These are phyloP conservation scores for Phytophthora pluvialis DNA, from an alignment of 352 stramenopile genomes.

Conservation along the genomic window DNA sequence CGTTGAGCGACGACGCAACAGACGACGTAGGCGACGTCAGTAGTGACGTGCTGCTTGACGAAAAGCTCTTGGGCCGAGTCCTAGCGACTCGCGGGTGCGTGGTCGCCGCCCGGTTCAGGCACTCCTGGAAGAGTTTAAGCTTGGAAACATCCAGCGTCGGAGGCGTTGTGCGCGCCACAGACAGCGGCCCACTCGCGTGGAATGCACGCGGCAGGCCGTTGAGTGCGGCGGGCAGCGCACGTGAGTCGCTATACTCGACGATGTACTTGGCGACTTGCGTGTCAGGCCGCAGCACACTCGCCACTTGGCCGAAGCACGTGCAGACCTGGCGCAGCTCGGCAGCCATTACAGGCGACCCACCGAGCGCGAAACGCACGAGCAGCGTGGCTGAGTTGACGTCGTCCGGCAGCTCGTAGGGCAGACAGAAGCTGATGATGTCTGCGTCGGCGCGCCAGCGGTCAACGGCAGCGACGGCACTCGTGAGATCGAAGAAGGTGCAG, in stretches of 20 bases:
- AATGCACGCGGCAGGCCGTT: constrained; percentile 39
- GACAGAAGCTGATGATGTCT: constrained; percentile 61
- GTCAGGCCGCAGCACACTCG: constrained; percentile 71
- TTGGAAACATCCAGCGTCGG: constrained; percentile 67
- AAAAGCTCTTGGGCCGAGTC: constrained; percentile 65
- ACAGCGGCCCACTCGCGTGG: constrained; percentile 46
- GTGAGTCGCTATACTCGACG: constrained; percentile 80
- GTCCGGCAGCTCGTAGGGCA: constrained; percentile 73
- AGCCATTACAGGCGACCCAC: constrained; percentile 26
- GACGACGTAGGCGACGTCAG: constrained; percentile 75
- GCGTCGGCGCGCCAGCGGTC: constrained; percentile 53
- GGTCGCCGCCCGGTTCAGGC: constrained; percentile 33
- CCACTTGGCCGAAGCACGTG: constrained; percentile 71
- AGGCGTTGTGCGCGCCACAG: constrained; percentile 52
- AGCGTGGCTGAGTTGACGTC: constrained; percentile 72
- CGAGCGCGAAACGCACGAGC: constrained; percentile 44
- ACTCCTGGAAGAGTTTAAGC: constrained; percentile 70
- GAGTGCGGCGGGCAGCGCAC: constrained; percentile 54
- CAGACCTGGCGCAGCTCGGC: constrained; percentile 73
- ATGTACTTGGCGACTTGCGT: constrained; percentile 53
- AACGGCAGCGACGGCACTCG: constrained; percentile 62
- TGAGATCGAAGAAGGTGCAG: constrained; percentile 78
- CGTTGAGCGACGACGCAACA: constrained; percentile 65
- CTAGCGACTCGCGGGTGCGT: constrained; percentile 22
- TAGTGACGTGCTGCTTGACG: constrained; percentile 62